A percentile compares a stretch with the other conserved stretches of the same genome.
These are phyloP conservation scores for Plantago lanceolata DNA, from an alignment of 305 asterid genomes.

Conservation along the genomic window DNA sequence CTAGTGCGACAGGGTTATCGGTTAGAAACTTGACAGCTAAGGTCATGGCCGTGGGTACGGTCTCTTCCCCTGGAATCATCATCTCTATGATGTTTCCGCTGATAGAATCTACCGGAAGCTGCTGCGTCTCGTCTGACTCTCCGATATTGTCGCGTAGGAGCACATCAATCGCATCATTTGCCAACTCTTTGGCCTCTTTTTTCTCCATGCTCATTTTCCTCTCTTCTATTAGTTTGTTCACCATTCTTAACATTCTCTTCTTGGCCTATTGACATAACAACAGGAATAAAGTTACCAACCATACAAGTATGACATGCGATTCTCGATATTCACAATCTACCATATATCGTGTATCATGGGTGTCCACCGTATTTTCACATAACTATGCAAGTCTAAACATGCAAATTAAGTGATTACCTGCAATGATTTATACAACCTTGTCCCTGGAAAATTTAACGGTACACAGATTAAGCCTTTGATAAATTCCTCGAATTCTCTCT, in stretches of 20 bases:
- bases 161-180: conserved; percentile 59
- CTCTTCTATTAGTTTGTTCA: conserved; percentile 45
- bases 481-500: conserved; percentile 71
- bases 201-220: conserved; percentile 38
- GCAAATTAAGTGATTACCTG: conserved; percentile 50
- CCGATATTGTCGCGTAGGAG: conserved; percentile 47
- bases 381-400: not conserved
- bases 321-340: not conserved
- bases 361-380: not conserved
- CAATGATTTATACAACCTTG: conserved; percentile 68
- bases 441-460: conserved; percentile 88
- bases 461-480: conserved; percentile 85
- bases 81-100: conserved; percentile 70
- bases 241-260: conserved; percentile 50
- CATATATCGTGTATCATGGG: not conserved
- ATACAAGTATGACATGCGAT: too few relatives aligned
- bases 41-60: conserved; percentile 78
- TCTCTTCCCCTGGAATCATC: conserved; percentile 95
- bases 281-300: not conserved
- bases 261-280: conserved; percentile 65
- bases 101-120: conserved; percentile 52
- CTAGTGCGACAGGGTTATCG: conserved; percentile 60
- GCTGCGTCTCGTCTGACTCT: conserved; percentile 38
- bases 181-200: conserved; percentile 25
- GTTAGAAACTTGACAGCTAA: conserved; percentile 69